Evolutionary conservation across 2,329 filamentous ascomycete species (phyloP).

Genomic region (Rhynchosporium graminicola): DNA sequence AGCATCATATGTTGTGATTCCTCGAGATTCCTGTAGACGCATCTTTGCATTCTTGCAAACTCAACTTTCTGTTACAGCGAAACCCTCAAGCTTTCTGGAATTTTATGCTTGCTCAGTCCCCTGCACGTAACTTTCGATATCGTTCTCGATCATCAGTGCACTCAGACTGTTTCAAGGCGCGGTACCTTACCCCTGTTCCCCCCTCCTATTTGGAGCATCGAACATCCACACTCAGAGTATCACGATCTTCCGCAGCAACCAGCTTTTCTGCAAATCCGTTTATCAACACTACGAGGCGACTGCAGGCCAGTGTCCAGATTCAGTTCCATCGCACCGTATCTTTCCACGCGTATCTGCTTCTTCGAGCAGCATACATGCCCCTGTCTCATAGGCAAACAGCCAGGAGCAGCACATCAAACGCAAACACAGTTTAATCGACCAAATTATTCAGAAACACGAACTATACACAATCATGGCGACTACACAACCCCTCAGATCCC

Average conservation of each 20-base stretch:
- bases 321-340: background rate
- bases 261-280: background rate
- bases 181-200: constrained; percentile 18
- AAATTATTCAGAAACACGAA: constrained; percentile 23
- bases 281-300: constrained; percentile 20
- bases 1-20: background rate
- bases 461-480: constrained; percentile 45
- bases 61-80: constrained; percentile 10
- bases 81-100: constrained; percentile 22
- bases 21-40: background rate
- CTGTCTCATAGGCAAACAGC: constrained; percentile 3
- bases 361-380: constrained; percentile 6
- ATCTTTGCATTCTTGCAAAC: background rate
- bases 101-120: constrained; percentile 23
- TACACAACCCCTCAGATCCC: constrained; percentile 33
- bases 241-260: constrained; percentile 33
- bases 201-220: constrained; percentile 20
- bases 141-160: constrained; percentile 19
- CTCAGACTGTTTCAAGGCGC: constrained; percentile 28
- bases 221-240: constrained; percentile 23
- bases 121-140: constrained; percentile 21
- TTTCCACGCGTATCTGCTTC: constrained; percentile 10
- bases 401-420: constrained; percentile 14
- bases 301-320: constrained; percentile 26
- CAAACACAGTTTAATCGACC: constrained; percentile 15